Evolutionary conservation across 257 asterid genomes (phyloP), one percentile per base, ranked within the genome.

Genomic region (Scutellaria galericulata): DNA sequence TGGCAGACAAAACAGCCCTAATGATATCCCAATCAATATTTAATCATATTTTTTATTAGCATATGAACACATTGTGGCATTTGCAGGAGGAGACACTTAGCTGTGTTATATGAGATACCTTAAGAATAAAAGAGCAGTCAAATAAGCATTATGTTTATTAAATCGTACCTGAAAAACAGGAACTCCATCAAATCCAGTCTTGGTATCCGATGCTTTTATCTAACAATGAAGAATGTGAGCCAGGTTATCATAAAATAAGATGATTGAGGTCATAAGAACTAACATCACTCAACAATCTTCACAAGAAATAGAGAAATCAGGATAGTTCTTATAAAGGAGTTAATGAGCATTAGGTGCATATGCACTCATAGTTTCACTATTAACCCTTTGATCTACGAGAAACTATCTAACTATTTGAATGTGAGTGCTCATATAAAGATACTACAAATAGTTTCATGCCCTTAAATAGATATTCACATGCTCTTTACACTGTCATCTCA

Each of bases 151-250:
- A 45, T 51, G 44, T 2, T 13, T 68, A 68, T 57, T 46, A 6
- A 24, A 55, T 59, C 66, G 59, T 80, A 94, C 98, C 99, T 92
- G 98, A 77, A 90, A 91, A 83, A 94, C 95, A 52, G 99, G 99
- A 79, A 94, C 97, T 84, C 98, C 99, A 83, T 94, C 97, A 81
- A 91, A 94, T 74, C 98, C 97, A 56, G 76, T 75, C 82, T 74
- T 84, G 46, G 50, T 54, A 62, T 79, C 86, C 18, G 95, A 84
- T 77, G 93, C 83, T 85, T 83, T 89, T 68, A 91, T 77, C 98
- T 94, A 80, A 66, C 66, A 80, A 67, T 66, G 11, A 74, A 70
- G 31, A 74, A 76, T 31, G 40, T 22, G 57, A 80, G 59, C 22
- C 37, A 51, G 68, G 77, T 72, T 46, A 68, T 61, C 37, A 55